Conservation (phyloP, 257 asterid species). For the Handroanthus guayacan region DNA sequence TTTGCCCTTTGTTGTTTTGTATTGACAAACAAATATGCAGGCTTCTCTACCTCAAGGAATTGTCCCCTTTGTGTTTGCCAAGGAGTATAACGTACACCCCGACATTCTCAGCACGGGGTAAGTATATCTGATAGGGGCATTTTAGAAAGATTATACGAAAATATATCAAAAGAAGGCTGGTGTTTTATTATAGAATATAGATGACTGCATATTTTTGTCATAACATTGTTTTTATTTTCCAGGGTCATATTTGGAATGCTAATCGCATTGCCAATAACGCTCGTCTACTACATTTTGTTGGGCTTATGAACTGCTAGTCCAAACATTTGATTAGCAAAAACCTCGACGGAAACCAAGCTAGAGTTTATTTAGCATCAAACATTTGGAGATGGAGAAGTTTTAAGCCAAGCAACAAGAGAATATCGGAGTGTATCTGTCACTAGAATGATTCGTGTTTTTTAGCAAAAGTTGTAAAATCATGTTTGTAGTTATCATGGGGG, state of each 20-base stretch:
- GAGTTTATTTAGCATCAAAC: constrained; percentile 29
- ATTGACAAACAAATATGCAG: constrained; percentile 41
- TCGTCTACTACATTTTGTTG: constrained; percentile 61
- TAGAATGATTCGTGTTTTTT: constrained; percentile 43
- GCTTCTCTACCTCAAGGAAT: constrained; percentile 74
- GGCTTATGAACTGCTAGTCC: constrained; percentile 43
- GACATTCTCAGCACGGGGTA: constrained; percentile 70
- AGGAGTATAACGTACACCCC: constrained; percentile 66
- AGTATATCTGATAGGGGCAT: constrained; percentile 16
- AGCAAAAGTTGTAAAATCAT: constrained; percentile 50
- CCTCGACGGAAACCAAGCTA: background rate
- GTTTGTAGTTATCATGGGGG: constrained; percentile 38
- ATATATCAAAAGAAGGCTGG: no score
- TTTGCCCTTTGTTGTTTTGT: constrained; percentile 2
- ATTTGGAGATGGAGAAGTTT: constrained; percentile 28
- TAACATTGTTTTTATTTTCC: background rate
- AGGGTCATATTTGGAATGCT: constrained; percentile 70
- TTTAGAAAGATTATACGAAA: no score
- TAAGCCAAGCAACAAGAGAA: background rate
- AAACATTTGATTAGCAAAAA: background rate
- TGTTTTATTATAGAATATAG: no score
- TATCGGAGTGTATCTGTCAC: constrained; percentile 9
- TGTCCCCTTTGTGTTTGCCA: constrained; percentile 69
- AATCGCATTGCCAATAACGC: constrained; percentile 63
- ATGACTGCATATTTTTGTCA: background rate